Evolutionary conservation across 139 green algal genomes (phyloP), one percentile per base, ranked within the genome.

Genomic region (Micractinium sp.): DNA sequence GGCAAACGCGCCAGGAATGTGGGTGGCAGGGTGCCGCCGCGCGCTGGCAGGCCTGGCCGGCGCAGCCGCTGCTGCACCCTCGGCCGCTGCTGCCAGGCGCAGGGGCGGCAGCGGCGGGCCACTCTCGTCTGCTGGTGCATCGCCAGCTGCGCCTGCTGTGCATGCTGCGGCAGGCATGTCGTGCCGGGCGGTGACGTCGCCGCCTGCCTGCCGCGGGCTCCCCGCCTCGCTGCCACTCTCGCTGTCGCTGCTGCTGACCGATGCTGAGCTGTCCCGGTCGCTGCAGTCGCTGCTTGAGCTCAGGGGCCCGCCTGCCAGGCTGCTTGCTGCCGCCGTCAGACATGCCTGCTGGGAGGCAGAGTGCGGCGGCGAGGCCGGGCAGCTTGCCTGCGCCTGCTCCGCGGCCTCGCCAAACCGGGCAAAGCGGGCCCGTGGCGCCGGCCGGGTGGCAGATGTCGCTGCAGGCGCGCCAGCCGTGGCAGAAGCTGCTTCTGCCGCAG

Each of bases 271-370:
- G 78, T 36, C 41, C 41, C 78, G 53, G 41, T 84, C 78, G 1
- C 33, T 41, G 41, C 78, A 80, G n/a, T 53, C 74, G 16, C 74
- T 80, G 74, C 74, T 47, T 27, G 74, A 80, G 74, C 74, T 80
- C 12, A n/a, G 16, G 13, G 74, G 74, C 7, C 15, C 7, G 23
- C 78, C 41, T 16, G 7, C 27, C 7, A 39, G 31, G 78, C 78
- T 84, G 78, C 78, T 5, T 16, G 47, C 78, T 25, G 78, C 41
- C 27, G 41, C 41, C 14, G 41, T 36, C 27, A 12, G 14, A 22
- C 33, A 67, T 22, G 23, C 29, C 77, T 36, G 38, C 0, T 16
- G 33, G 29, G 27, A 4, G 15, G 74, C 74, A 38, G 53, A n/a
- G 47, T 56, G 47, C 31, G 33, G 53, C 0, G 74, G 74, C 29